Conservation (phyloP, 257 asterid species). For the Coffea eugenioides region DNA sequence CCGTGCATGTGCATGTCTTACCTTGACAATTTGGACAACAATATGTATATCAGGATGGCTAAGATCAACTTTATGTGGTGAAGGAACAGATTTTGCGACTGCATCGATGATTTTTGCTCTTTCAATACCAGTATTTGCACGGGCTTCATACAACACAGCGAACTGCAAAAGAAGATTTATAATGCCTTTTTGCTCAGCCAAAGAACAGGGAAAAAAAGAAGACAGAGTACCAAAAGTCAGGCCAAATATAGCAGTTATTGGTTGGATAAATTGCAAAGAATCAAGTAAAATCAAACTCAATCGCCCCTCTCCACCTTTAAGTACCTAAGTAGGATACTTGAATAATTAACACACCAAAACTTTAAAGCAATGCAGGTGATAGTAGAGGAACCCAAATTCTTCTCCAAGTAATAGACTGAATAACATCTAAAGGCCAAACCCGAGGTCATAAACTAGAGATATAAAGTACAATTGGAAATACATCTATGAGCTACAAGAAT, state of each 20-base stretch:
- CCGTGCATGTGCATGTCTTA: constrained; percentile 21
- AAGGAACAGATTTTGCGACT: constrained; percentile 81
- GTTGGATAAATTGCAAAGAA: too few relatives aligned
- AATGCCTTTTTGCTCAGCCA: background rate
- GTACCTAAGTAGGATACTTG: too few relatives aligned
- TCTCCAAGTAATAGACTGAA: background rate
- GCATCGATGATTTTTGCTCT: constrained; percentile 68
- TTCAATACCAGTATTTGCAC: constrained; percentile 92
- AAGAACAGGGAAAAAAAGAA: background rate
- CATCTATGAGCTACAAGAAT: background rate
- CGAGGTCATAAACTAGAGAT: background rate
- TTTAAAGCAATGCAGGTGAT: background rate
- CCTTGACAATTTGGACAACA: constrained; percentile 88
- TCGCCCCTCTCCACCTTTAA: too few relatives aligned
- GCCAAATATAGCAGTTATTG: background rate
- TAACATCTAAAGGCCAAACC: background rate
- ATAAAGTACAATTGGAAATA: too few relatives aligned
- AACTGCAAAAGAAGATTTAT: constrained; percentile 45
- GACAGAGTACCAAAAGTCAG: background rate
- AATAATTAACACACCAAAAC: background rate
- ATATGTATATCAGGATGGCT: constrained; percentile 75
- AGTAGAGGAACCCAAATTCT: background rate
- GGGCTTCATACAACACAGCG: constrained; percentile 84
- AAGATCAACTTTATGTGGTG: constrained; percentile 80
- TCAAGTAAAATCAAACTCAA: too few relatives aligned